These are phyloP conservation scores for Dissophora ornata DNA, from an alignment of 192 early-diverging fungal species.

Conservation along the genomic window DNA sequence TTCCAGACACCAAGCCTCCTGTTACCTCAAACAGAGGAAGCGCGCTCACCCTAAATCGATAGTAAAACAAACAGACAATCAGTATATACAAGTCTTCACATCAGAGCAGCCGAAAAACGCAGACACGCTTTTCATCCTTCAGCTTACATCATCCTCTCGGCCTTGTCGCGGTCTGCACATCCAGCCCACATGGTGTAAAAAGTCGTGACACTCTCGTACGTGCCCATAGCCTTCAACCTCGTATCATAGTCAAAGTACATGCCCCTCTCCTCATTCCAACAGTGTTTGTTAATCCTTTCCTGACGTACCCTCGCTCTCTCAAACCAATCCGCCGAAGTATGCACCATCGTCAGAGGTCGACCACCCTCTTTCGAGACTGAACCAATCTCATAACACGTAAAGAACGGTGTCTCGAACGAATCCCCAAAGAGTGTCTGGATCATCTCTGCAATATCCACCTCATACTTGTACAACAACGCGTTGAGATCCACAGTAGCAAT, in stretches of 20 bases:
- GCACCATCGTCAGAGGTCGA: conserved; percentile 45
- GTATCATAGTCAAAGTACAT: conserved; percentile 96
- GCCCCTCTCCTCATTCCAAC: conserved; percentile 84
- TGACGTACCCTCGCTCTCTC: conserved; percentile 70
- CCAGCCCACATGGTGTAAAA: conserved; percentile 95
- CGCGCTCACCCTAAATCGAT: conserved; percentile 11
- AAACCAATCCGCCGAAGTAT: conserved; percentile 69
- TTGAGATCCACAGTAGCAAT: conserved; percentile 96
- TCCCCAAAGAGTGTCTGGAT: conserved; percentile 72
- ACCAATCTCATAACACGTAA: conserved; percentile 24
- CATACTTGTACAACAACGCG: conserved; percentile 95
- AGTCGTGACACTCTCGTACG: conserved; percentile 92
- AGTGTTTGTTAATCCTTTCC: conserved; percentile 78
- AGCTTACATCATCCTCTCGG: conserved; percentile 75
- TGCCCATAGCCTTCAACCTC: conserved; percentile 65
- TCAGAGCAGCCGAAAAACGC: no score
- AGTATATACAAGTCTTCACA: background rate
- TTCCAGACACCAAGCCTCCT: conserved; percentile 95
- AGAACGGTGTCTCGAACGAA: conserved; percentile 55
- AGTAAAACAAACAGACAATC: background rate
- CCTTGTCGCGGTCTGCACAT: conserved; percentile 80
- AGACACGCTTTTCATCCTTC: no score
- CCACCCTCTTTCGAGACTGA: conserved; percentile 7
- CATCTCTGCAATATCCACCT: conserved; percentile 86
- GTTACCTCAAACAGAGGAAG: conserved; percentile 87